Conservation (phyloP, 139 green algal genomes). For the Pleodorina starrii region DNA sequence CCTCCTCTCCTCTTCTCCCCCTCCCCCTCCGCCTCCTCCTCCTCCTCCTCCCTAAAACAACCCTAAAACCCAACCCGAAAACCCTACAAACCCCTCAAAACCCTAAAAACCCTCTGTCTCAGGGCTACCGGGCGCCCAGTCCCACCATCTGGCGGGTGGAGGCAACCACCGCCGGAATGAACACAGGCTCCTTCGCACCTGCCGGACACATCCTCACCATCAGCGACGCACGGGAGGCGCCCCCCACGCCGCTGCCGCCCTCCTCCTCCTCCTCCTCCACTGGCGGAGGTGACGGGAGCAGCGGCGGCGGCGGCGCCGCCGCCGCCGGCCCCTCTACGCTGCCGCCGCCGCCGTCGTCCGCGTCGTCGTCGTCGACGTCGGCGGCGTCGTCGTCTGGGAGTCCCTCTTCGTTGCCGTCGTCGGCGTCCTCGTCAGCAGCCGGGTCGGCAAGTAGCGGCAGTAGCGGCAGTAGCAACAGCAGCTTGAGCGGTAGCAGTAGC, state of each 20-base stretch:
- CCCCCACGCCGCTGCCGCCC: not conserved
- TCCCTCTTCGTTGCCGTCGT: not conserved
- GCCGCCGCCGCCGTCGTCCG: not conserved
- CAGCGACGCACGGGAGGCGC: slow-evolving; percentile 19
- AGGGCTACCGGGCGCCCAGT: slow-evolving; percentile 56
- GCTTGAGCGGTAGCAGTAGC: slow-evolving; percentile 8
- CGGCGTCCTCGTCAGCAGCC: not conserved
- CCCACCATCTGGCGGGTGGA: slow-evolving; percentile 52
- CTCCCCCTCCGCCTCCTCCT: no score
- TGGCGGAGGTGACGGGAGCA: not conserved
- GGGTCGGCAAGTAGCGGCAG: not conserved
- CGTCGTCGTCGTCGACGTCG: not conserved
- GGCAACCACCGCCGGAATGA: slow-evolving; percentile 15
- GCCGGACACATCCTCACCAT: slow-evolving; percentile 44
- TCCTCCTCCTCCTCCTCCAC: not conserved
- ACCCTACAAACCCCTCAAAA: no score
- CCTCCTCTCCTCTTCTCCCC: no score
- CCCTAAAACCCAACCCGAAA: no score
- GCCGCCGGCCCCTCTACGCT: not conserved
- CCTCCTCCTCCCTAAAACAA: no score
- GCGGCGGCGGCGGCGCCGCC: not conserved
- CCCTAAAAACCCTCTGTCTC: no score
- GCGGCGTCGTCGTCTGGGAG: not conserved
- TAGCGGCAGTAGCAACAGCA: not conserved
- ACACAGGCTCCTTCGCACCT: not conserved